Evolutionary conservation across 2,329 filamentous ascomycete species (phyloP).

Genomic region (Celoporthe dispersa): DNA sequence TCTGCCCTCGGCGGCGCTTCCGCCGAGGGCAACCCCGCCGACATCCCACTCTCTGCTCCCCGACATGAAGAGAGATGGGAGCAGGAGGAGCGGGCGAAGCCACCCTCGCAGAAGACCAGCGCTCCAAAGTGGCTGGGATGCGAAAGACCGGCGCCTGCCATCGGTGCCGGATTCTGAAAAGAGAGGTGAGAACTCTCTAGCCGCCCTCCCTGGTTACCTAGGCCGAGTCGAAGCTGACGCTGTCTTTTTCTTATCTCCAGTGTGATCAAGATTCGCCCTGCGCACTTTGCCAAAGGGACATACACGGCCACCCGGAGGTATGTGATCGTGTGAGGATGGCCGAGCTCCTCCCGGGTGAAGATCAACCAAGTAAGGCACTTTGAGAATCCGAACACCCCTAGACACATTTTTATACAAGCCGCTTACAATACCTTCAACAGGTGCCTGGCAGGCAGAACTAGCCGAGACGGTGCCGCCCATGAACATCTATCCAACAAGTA

Average conservation of each 20-base stretch:
- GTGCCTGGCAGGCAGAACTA: conserved; percentile 17
- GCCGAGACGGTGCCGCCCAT: not conserved
- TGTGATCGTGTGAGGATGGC: conserved; percentile 21
- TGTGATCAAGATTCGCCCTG: conserved; percentile 22
- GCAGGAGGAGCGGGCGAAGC: conserved; percentile 15
- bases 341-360: conserved; percentile 9
- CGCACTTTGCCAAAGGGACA: conserved; percentile 13
- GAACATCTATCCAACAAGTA: not conserved
- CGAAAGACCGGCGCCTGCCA: conserved; percentile 21
- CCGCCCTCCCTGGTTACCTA: not conserved
- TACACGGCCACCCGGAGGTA: conserved; percentile 13
- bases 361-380: conserved; percentile 14
- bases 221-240: not conserved
- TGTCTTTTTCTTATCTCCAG: conserved; percentile 3
- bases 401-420: not conserved
- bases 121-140: conserved; percentile 21
- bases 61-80: conserved; percentile 18
- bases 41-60: not conserved
- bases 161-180: conserved; percentile 24
- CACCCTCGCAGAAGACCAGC: not conserved
- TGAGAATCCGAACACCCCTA: not conserved
- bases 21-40: not conserved
- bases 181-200: conserved; percentile 15
- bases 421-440: no score
- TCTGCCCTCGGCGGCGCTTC: not conserved